These are phyloP conservation scores for Rhynchospora breviuscula DNA, from an alignment of 176 grass and related monocot genomes.

Conservation along the genomic window DNA sequence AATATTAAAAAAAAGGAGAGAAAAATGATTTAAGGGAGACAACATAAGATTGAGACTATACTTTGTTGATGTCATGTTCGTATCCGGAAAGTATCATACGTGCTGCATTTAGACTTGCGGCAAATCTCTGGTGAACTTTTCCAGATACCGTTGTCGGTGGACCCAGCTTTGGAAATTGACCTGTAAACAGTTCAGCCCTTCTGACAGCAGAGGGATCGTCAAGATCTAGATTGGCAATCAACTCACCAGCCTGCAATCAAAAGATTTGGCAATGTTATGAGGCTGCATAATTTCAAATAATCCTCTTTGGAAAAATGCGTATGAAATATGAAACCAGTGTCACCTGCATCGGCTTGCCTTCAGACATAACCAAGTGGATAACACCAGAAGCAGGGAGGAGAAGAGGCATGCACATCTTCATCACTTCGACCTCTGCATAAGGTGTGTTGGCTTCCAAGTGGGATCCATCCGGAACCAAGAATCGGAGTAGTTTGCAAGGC, in stretches of 20 bases:
- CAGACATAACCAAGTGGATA: conserved; percentile 85
- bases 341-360: conserved; percentile 98
- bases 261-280: conserved; percentile 7
- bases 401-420: conserved; percentile 99
- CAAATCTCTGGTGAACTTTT: conserved; percentile 94
- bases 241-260: conserved; percentile 57
- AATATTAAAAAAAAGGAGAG: background rate
- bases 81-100: conserved; percentile 98
- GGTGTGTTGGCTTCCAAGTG: conserved; percentile 86
- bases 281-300: background rate
- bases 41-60: conserved; percentile 26
- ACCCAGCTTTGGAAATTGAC: conserved; percentile 84
- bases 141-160: conserved; percentile 87
- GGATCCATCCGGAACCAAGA: conserved; percentile 83
- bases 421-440: conserved; percentile 97
- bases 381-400: conserved; percentile 86
- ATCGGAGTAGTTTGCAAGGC: conserved; percentile 95
- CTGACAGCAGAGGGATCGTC: conserved; percentile 92
- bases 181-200: conserved; percentile 87
- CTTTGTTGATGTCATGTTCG: conserved; percentile 81
- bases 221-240: conserved; percentile 91
- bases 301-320: background rate
- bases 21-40: background rate
- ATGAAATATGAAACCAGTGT: background rate
- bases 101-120: conserved; percentile 66